Percentiles rank a stretch among this genome's conserved stretches.
phyloP scores from a whole-genome alignment of 2,329 filamentous ascomycete genomes.

The Sporothrix curviconia region DNA sequence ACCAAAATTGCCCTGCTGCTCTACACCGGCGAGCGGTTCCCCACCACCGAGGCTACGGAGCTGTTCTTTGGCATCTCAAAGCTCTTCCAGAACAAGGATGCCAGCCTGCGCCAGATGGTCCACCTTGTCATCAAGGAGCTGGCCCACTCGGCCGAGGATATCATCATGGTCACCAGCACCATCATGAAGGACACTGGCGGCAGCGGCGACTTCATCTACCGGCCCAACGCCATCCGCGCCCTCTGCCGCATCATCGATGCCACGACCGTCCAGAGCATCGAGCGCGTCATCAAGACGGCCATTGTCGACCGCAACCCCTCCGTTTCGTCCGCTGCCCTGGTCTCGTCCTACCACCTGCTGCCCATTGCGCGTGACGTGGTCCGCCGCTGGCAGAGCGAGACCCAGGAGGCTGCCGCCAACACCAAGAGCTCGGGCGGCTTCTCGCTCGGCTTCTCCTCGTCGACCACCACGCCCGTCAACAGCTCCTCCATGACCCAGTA shows the following conservation, averaged over 20 bases:
- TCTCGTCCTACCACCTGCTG: conserved; percentile 95
- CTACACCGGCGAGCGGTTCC: conserved; percentile 95
- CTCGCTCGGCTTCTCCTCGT: conserved; percentile 82
- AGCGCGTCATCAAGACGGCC: conserved; percentile 96
- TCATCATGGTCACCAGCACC: conserved; percentile 98
- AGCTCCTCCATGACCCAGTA: conserved; percentile 98
- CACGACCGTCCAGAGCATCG: conserved; percentile 93
- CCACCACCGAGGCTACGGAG: conserved; percentile 92
- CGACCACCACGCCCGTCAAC: conserved; percentile 61
- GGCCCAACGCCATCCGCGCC: conserved; percentile 91
- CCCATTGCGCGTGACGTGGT: conserved; percentile 95
- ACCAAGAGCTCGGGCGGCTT: conserved; percentile 85
- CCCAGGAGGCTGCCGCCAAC: conserved; percentile 88
- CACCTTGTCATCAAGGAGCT: conserved; percentile 98
- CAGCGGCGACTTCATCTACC: conserved; percentile 86
- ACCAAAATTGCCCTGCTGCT: conserved; percentile 96
- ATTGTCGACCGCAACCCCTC: conserved; percentile 99
- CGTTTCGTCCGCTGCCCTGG: conserved; percentile 88
- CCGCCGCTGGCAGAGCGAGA: conserved; percentile 96
- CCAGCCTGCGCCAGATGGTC: conserved; percentile 95
- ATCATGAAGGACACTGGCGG: conserved; percentile 99
- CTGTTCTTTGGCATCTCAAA: conserved; percentile 99
- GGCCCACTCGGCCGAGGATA: conserved; percentile 90
- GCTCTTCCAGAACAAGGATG: conserved; percentile 99
- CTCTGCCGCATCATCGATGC: conserved; percentile 95